Evolutionary conservation across 2,329 filamentous ascomycete species (phyloP), one percentile per base, ranked within the genome.

Genomic region (Coniochaeta pulveracea): DNA sequence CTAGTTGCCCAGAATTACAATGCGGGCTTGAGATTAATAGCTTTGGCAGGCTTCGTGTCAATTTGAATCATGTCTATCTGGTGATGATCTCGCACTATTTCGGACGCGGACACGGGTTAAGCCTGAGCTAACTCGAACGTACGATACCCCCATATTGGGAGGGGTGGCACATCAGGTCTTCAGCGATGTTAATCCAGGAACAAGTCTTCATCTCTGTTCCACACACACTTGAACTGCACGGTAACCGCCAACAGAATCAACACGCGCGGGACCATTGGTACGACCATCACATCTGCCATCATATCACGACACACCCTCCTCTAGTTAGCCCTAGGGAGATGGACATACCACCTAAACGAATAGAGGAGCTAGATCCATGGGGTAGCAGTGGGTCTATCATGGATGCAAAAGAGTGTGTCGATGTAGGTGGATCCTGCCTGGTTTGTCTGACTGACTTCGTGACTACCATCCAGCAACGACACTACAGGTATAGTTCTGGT

Each of bases 361-460:
- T 30, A 30, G 14, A 5, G 16, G 27, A 30, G 27, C 27, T 30
- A 17, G 16, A 12, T n/a, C 22, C 22, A 24, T 24, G 22, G 22
- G 22, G n/a, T n/a, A n/a, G 22, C 22, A 8, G 22, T 24, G 22
- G 22, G 9, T n/a, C 22, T n/a, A 9, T 24, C 22, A 24, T 9
- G 9, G 9, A 24, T n/a, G n/a, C 19, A 12, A 30, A 30, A n/a
- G 12, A 30, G 27, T 30, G 7, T 17, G n/a, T 15, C 14, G 16
- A 18, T 17, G 27, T 17, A 18, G 12, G 14, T 7, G 27, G 27
- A 17, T 30, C 27, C 12, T 30, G 27, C 16, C 17, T 17, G n/a
- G 27, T 30, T 17, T 30, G 27, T 17, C 19, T 30, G n/a, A 30
- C 27, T 12, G 27, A 30, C 27, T 30, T 30, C 14, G n/a, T 17